Conservation (phyloP, 2,329 filamentous ascomycete genomes). For the Coniochaeta pulveracea region DNA sequence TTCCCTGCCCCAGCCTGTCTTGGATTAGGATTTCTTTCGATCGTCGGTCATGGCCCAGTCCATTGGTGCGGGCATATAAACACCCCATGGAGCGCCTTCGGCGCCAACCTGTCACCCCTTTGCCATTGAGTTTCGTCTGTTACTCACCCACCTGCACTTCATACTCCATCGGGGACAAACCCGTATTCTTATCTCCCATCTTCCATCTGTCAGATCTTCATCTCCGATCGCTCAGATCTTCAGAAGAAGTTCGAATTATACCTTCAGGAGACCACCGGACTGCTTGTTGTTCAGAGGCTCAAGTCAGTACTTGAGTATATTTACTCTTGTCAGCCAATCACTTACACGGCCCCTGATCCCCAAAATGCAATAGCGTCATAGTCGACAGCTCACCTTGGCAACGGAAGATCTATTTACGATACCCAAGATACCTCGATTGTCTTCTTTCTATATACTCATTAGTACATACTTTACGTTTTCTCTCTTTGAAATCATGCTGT, state of each 20-base stretch:
- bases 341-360: slow-evolving; percentile 8
- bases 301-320: no score
- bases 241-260: no score
- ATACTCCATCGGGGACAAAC: no score
- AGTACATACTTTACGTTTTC: slow-evolving; percentile 1
- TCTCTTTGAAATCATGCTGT: slow-evolving; percentile 31
- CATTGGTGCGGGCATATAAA: slow-evolving; percentile 13
- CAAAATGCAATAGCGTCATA: slow-evolving; percentile 10
- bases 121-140: slow-evolving; percentile 1
- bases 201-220: no score
- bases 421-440: background rate
- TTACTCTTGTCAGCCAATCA: no score
- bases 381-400: background rate
- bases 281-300: no score
- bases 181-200: no score
- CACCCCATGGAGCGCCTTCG: slow-evolving; percentile 11
- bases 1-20: slow-evolving; percentile 9
- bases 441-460: background rate
- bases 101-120: slow-evolving; percentile 6
- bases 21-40: slow-evolving; percentile 14
- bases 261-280: no score
- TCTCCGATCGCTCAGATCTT: no score
- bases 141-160: no score
- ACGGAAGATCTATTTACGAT: slow-evolving; percentile 1
- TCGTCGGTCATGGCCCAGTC: slow-evolving; percentile 11